Percentiles rank a stretch among this genome's conserved stretches.
Conservation (phyloP, 495 filamentous ascomycete genomes). For the Extremus antarcticus region DNA sequence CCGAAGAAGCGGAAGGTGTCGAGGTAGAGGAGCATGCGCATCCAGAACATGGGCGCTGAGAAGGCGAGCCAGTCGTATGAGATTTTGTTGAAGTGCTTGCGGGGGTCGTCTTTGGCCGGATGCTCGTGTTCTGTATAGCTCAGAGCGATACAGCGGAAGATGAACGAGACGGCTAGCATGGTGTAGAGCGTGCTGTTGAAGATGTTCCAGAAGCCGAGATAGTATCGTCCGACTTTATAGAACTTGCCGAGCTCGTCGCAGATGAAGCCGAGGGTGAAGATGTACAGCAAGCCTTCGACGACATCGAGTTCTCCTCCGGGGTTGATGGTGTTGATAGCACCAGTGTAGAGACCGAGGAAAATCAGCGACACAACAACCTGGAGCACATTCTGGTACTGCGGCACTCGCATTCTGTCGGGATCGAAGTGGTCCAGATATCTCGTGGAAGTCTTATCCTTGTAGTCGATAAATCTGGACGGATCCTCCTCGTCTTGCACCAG, state of each 20-base stretch:
- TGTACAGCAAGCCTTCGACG: constrained; percentile 74
- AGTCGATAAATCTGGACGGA: constrained; percentile 73
- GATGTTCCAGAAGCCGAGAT: constrained; percentile 89
- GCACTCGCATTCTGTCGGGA: constrained; percentile 85
- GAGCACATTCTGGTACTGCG: constrained; percentile 80
- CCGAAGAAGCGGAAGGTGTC: constrained; percentile 93
- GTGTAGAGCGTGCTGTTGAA: constrained; percentile 80
- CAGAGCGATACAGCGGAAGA: constrained; percentile 66
- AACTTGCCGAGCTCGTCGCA: constrained; percentile 78
- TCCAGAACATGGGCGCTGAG: constrained; percentile 93
- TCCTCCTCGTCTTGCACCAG: constrained; percentile 88
- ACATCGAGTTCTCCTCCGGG: constrained; percentile 65
- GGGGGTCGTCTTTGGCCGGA: neutral
- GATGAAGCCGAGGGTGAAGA: constrained; percentile 88
- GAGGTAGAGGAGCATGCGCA: constrained; percentile 80
- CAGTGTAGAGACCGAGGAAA: constrained; percentile 76
- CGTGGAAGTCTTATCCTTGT: constrained; percentile 62
- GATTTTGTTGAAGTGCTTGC: constrained; percentile 53
- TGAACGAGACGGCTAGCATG: constrained; percentile 63
- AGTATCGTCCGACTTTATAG: constrained; percentile 82
- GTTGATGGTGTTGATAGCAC: constrained; percentile 87
- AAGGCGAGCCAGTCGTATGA: constrained; percentile 91
- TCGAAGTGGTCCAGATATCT: constrained; percentile 73
- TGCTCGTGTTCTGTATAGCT: constrained; percentile 45
- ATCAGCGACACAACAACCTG: constrained; percentile 76